These are phyloP conservation scores for Picocystis sp. DNA, from an alignment of 163 green algal genomes.

Conservation along the genomic window DNA sequence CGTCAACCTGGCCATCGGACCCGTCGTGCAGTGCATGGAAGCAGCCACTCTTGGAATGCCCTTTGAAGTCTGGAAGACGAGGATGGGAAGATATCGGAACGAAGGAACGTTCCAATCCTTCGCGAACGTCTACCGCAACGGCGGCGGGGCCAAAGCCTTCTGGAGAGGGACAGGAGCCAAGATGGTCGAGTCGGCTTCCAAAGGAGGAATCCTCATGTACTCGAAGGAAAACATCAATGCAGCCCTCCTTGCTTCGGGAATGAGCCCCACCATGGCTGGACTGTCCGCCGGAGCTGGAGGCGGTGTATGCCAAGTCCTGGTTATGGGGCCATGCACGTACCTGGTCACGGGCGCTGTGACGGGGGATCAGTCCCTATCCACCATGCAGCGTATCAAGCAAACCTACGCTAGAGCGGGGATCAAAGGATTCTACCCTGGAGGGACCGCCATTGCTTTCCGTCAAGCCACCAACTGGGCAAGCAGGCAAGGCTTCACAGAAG, in stretches of 20 bases:
- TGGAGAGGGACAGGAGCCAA: constrained; percentile 23
- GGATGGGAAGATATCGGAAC: constrained; percentile 18
- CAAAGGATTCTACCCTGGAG: constrained; percentile 25
- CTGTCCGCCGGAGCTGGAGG: constrained; percentile 21
- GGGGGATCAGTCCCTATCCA: constrained; percentile 9
- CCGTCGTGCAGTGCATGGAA: constrained; percentile 20
- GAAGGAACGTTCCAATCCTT: constrained; percentile 17
- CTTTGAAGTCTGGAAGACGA: constrained; percentile 30
- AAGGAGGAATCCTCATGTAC: constrained; percentile 25
- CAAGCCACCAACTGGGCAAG: constrained; percentile 29
- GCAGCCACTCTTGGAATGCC: constrained; percentile 25
- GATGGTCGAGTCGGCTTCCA: constrained; percentile 24
- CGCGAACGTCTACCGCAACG: constrained; percentile 14
- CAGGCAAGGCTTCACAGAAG: constrained; percentile 27
- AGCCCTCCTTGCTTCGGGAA: constrained; percentile 4
- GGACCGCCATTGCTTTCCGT: constrained; percentile 25
- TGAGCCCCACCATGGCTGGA: constrained; percentile 14
- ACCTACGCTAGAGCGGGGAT: constrained; percentile 17
- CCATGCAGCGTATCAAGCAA: constrained; percentile 9
- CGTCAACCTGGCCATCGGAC: constrained; percentile 13
- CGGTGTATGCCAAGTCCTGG: constrained; percentile 18
- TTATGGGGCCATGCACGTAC: constrained; percentile 27
- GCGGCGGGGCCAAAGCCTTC: constrained; percentile 19
- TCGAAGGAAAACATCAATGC: constrained; percentile 23
- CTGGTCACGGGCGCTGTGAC: constrained; percentile 24